These are phyloP conservation scores for Trypanosoma lewisi DNA, from an alignment of 208 protist species.

Conservation along the genomic window DNA sequence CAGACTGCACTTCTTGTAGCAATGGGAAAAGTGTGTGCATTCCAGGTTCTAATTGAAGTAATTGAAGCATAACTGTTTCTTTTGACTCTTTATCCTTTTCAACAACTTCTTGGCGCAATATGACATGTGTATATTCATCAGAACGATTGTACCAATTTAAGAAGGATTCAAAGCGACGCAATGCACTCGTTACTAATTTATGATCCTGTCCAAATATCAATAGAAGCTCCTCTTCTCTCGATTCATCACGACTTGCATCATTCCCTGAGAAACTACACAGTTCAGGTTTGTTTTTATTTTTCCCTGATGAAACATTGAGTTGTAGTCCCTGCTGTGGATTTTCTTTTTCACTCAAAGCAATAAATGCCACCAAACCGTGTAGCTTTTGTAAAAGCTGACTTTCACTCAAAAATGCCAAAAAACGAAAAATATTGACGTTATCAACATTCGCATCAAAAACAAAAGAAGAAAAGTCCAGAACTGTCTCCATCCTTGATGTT, in stretches of 20 bases:
- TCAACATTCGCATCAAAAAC: constrained; percentile 78
- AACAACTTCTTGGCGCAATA: background rate
- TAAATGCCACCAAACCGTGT: constrained; percentile 50
- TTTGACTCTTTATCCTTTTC: background rate
- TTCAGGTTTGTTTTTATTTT: background rate
- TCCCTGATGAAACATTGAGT: background rate
- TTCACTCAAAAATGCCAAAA: constrained; percentile 56
- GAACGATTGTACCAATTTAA: constrained; percentile 34
- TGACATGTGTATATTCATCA: constrained; percentile 22
- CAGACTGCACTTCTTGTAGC: constrained; percentile 43
- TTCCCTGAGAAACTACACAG: background rate
- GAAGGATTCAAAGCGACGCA: constrained; percentile 36
- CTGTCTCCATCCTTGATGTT: background rate
- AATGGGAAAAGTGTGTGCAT: constrained; percentile 57
- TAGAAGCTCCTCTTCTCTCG: background rate
- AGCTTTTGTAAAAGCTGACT: constrained; percentile 71
- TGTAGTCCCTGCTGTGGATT: background rate
- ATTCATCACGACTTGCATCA: background rate
- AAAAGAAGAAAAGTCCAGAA: constrained; percentile 43
- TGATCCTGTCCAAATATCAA: constrained; percentile 1
- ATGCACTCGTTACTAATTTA: constrained; percentile 14
- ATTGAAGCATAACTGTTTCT: constrained; percentile 22
- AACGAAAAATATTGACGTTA: constrained; percentile 60
- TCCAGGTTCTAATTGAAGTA: constrained; percentile 74
- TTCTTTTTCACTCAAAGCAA: constrained; percentile 14